Conservation (phyloP, 2,329 filamentous ascomycete species). For the Aspergillus tamarii region DNA sequence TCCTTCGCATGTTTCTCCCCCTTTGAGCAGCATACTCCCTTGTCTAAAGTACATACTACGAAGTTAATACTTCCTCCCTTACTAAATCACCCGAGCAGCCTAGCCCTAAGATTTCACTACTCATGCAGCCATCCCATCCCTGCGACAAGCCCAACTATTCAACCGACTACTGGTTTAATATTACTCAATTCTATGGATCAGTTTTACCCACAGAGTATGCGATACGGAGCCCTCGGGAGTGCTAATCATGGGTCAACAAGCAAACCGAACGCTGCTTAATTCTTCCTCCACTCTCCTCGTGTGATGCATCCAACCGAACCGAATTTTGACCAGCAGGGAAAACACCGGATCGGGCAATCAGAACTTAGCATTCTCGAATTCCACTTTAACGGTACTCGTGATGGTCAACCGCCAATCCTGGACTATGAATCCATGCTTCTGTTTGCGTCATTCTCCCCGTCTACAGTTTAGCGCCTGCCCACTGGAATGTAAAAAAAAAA, state of each 20-base stretch:
- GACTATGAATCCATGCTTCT: background rate
- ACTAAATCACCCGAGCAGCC: background rate
- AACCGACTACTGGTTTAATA: too few relatives aligned
- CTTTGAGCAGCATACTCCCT: background rate
- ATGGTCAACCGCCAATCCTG: too few relatives aligned
- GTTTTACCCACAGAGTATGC: too few relatives aligned
- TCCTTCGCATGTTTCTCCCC: background rate
- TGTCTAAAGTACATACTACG: too few relatives aligned
- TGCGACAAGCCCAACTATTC: background rate
- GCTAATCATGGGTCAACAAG: background rate
- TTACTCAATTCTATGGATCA: too few relatives aligned
- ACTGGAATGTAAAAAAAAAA: constrained; percentile 9
- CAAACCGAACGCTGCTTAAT: background rate
- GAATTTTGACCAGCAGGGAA: background rate
- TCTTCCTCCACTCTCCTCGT: background rate
- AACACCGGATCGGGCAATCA: constrained; percentile 12
- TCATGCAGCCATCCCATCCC: background rate
- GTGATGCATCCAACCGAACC: background rate
- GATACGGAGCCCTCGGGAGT: background rate
- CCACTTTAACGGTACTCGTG: background rate
- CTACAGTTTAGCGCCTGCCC: constrained; percentile 14
- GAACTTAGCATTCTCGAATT: constrained; percentile 6
- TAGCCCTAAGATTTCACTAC: background rate
- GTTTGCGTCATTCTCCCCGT: constrained; percentile 19
- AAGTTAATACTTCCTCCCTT: background rate